Conservation (phyloP, 345 rosid genomes). For the Lepidium aucheri region DNA sequence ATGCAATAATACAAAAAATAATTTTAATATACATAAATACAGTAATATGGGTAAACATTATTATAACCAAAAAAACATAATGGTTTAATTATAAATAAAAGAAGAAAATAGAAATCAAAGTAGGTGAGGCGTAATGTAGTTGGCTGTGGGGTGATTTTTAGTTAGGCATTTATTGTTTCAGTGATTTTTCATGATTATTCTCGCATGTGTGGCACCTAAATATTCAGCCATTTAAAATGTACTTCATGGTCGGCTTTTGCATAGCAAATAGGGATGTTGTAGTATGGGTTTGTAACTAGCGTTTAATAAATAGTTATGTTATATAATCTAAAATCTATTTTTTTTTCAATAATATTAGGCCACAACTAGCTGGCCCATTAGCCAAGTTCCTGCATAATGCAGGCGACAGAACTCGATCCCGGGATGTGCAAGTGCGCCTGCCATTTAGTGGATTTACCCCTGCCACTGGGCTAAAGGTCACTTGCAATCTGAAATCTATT, state of each 20-base stretch:
- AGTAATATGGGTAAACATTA: background rate
- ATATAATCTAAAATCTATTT: no score
- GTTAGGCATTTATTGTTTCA: background rate
- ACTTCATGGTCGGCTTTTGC: background rate
- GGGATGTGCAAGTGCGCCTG: no score
- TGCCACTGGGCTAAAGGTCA: no score
- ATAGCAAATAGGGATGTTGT: no score
- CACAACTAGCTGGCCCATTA: no score
- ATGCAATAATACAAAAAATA: background rate
- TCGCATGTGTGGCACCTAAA: slow-evolving; percentile 3
- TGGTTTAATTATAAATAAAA: background rate
- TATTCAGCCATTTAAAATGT: background rate
- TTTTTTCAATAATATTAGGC: no score
- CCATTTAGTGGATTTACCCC: no score
- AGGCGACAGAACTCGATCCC: no score
- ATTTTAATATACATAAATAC: background rate
- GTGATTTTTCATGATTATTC: background rate
- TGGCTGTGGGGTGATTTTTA: slow-evolving; percentile 1
- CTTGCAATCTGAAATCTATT: no score
- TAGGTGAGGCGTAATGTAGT: slow-evolving; percentile 7
- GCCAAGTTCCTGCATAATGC: no score
- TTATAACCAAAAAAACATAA: background rate
- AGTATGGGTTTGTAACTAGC: no score
- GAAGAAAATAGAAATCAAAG: background rate
- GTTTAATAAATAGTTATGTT: no score